A percentile compares a stretch with the other conserved stretches of the same genome.
These are phyloP conservation scores for Telfairia occidentalis DNA, from an alignment of 331 rosid genomes.

Conservation along the genomic window DNA sequence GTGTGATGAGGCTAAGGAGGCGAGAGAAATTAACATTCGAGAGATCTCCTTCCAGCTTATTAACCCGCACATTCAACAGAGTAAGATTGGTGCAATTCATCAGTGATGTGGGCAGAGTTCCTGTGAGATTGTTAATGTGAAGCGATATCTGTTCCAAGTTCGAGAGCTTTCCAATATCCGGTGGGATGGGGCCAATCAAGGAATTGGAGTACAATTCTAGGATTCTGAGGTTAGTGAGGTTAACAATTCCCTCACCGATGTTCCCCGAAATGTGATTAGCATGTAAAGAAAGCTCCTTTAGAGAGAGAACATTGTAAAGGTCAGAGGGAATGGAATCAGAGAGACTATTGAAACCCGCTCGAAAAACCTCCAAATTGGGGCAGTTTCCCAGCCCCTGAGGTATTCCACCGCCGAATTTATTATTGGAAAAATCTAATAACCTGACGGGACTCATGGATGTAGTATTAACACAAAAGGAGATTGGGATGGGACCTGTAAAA, in stretches of 20 bases:
- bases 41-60: constrained; percentile 46
- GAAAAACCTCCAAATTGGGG: constrained; percentile 44
- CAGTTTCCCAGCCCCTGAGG: constrained; percentile 48
- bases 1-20: constrained; percentile 38
- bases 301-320: constrained; percentile 32
- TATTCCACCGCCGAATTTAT: constrained; percentile 34
- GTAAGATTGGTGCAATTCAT: constrained; percentile 52
- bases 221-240: constrained; percentile 41
- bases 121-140: constrained; percentile 62
- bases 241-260: constrained; percentile 31
- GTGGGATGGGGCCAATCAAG: constrained; percentile 43
- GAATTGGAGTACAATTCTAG: constrained; percentile 67
- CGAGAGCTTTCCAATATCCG: constrained; percentile 49
- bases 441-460: constrained; percentile 26
- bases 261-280: constrained; percentile 44
- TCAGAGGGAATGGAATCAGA: constrained; percentile 54
- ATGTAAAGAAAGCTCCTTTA: constrained; percentile 50
- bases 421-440: constrained; percentile 58
- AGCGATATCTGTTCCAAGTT: constrained; percentile 47
- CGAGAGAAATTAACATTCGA: constrained; percentile 54
- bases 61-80: constrained; percentile 64
- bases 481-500: constrained; percentile 47
- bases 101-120: constrained; percentile 51
- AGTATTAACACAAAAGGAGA: constrained; percentile 34
- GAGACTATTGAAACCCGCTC: constrained; percentile 65